Base-by-base conservation (phyloP, 306 rosid species). In the Quercus variabilis region DNA sequence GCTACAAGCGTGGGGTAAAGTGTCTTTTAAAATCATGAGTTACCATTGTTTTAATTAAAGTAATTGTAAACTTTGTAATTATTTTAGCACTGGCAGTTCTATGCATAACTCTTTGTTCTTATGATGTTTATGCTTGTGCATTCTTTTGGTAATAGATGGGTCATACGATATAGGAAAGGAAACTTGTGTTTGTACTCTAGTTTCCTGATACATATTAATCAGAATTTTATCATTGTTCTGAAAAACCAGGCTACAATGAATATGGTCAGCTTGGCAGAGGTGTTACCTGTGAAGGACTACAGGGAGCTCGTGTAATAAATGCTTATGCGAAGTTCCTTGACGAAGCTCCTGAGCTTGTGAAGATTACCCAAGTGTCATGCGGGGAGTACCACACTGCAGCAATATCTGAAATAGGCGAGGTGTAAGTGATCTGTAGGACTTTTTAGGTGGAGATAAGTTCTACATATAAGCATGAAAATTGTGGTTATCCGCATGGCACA, bases 351-450 rank as follows among this genome's bases (percentile, higher is more conserved):
- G 98, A 94, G 83, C 90, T 78, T 69, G 97, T 94, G 87, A 94
- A 87, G 92, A 88, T 94, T 88, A 89, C 89, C 86, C 90, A 79
- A 54, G 97, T 94, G 91, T 94, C 97, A 81, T 92, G 98, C 51
- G 98, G 98, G 89, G 98, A 94, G 91, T 92, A 92, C 92, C 97
- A 94, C 86, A 79, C 93, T 5, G 98, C 97, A 33, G 98, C 95
- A 84, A 83, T 92, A 83, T 92, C 97, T 81, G 94, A 94, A 57
- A 83, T 74, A 80, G 97, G 93, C 87, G 97, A 94, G 97, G 97
- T 91, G 98, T 92, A 92, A 94, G 98, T 94, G 92, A 85, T 78
- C 79, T 83, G 83, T 86, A 87, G 92, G 87, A 84, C 83, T 88
- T 83, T 75, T 80, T 89, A 75, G 80, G 76, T 86, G 95, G 90